A percentile compares a stretch with the other conserved stretches of the same genome.
phyloP scores from a whole-genome alignment of 2,329 filamentous ascomycete genomes.

The Microsporum canis region DNA sequence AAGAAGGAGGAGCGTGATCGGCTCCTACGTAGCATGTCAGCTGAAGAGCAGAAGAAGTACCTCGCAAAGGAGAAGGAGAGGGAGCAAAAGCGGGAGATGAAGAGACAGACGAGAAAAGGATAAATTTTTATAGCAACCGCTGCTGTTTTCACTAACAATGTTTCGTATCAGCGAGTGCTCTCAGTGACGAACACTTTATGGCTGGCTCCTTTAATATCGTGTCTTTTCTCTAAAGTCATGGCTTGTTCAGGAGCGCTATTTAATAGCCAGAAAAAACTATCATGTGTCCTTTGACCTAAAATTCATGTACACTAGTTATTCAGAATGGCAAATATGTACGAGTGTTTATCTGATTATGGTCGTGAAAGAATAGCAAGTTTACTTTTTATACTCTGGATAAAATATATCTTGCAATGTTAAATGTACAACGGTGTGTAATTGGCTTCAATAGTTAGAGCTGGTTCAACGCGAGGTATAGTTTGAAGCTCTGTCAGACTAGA shows the following conservation, averaged over 20 bases:
- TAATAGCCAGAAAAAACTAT: neutral
- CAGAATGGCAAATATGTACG: neutral
- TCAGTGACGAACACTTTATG: neutral
- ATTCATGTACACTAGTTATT: neutral
- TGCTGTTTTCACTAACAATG: neutral
- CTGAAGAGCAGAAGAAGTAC: slow-evolving; percentile 77
- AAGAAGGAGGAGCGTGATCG: slow-evolving; percentile 86
- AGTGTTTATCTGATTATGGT: neutral
- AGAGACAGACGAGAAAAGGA: slow-evolving; percentile 47
- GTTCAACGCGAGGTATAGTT: neutral
- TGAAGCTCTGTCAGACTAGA: neutral
- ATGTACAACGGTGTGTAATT: neutral
- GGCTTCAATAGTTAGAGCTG: neutral
- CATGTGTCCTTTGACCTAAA: neutral
- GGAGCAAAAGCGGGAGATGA: slow-evolving; percentile 52
- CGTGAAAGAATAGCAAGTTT: neutral
- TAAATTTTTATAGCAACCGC: neutral
- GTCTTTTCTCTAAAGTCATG: neutral
- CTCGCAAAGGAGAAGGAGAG: slow-evolving; percentile 70
- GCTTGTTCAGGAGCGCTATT: neutral
- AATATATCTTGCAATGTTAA: neutral
- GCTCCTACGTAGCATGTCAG: slow-evolving; percentile 62
- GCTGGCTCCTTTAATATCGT: neutral
- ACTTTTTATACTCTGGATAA: neutral
- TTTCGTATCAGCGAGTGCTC: neutral